Evolutionary conservation across 371 early-diverging fungal species (phyloP).

Genomic region (Rhizopus sp.): DNA sequence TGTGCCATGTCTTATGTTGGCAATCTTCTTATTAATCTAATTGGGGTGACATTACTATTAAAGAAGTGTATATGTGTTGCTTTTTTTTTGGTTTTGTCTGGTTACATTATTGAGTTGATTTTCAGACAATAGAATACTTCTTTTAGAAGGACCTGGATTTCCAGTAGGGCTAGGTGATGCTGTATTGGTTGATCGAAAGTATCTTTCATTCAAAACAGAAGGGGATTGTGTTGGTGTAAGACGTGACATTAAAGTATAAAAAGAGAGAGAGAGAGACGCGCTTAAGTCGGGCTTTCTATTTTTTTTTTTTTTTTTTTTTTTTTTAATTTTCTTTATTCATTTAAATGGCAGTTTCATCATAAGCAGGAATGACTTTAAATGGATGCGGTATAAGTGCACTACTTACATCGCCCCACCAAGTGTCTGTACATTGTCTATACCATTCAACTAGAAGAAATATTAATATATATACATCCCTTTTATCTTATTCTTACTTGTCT

Average conservation of each 20-base stretch:
- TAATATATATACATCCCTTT: not conserved
- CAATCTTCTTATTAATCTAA: conserved; percentile 44
- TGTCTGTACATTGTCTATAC: conserved; percentile 57
- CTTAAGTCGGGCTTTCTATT: not conserved
- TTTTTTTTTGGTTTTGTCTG: not conserved
- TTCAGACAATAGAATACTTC: conserved; percentile 34
- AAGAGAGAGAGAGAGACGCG: conserved; percentile 3
- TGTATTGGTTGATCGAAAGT: conserved; percentile 12
- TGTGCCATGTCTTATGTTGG: conserved; percentile 35
- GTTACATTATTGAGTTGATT: conserved; percentile 45
- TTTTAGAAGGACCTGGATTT: conserved; percentile 6
- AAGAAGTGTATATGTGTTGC: conserved; percentile 21
- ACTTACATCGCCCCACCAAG: conserved; percentile 68
- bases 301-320: conserved; percentile 7
- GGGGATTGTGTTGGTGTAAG: conserved; percentile 19
- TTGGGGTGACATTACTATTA: conserved; percentile 31
- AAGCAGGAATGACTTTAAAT: conserved; percentile 47
- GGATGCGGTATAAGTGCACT: conserved; percentile 58
- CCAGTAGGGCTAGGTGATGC: not conserved
- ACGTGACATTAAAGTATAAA: conserved; percentile 18
- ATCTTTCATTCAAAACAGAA: conserved; percentile 12
- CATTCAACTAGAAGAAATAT: conserved; percentile 48
- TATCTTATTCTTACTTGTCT: conserved; percentile 62
- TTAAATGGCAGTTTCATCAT: conserved; percentile 20
- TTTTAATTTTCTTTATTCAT: not conserved